Conservation (phyloP, 495 filamentous ascomycete species). For the Neurospora sp. region DNA sequence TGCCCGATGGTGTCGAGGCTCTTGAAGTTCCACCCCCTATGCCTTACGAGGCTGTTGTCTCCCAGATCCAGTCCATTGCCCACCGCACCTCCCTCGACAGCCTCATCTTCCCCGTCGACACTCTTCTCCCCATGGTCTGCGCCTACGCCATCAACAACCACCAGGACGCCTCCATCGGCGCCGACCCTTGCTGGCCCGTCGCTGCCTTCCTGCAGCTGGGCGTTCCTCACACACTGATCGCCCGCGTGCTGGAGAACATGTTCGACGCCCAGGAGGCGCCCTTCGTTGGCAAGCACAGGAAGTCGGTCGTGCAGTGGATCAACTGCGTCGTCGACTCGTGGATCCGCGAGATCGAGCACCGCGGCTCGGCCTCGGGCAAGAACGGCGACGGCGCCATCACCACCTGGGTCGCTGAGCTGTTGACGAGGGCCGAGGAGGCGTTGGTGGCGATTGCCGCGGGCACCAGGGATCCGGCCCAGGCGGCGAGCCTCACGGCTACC, state of each 20-base stretch:
- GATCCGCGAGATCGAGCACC: constrained; percentile 31
- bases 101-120: constrained; percentile 61
- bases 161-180: constrained; percentile 48
- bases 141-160: constrained; percentile 64
- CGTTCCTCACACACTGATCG: constrained; percentile 62
- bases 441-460: constrained; percentile 12
- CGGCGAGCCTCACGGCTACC: constrained; percentile 19
- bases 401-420: constrained; percentile 31
- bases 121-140: constrained; percentile 61
- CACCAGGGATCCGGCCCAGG: constrained; percentile 14
- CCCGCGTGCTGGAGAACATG: constrained; percentile 69
- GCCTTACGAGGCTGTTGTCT: constrained; percentile 71
- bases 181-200: constrained; percentile 63
- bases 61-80: constrained; percentile 65
- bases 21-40: constrained; percentile 27
- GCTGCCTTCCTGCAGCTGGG: constrained; percentile 68
- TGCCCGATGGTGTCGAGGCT: constrained; percentile 4
- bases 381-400: constrained; percentile 22
- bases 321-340: constrained; percentile 25
- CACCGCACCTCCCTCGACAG: constrained; percentile 59
- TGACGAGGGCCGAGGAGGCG: constrained; percentile 29
- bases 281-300: constrained; percentile 51
- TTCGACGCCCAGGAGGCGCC: constrained; percentile 77
- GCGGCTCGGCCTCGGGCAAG: constrained; percentile 22
- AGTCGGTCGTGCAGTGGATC: constrained; percentile 34